Percentiles rank a stretch among this genome's conserved stretches.
phyloP scores from a whole-genome alignment of 352 stramenopile species.

The Phytophthora citrophthora region DNA sequence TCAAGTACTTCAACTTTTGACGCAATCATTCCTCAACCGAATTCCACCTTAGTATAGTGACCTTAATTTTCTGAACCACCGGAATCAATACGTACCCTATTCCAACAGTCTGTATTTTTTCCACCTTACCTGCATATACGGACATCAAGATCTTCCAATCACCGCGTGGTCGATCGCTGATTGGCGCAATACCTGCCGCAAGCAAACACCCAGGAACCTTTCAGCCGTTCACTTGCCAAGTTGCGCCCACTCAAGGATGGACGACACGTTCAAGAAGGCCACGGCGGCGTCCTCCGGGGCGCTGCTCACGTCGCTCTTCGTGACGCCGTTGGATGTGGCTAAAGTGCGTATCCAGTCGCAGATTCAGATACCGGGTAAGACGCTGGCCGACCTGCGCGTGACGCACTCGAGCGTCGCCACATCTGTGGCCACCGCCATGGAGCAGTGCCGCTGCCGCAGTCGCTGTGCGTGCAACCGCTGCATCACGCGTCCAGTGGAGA shows the following conservation, averaged over 20 bases:
- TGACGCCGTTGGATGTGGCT: slow-evolving; percentile 83
- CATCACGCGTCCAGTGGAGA: slow-evolving; percentile 57
- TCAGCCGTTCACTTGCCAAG: slow-evolving; percentile 18
- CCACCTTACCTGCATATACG: no score
- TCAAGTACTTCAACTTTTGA: slow-evolving; percentile 20
- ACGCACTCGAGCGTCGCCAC: slow-evolving; percentile 22
- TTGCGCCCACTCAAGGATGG: slow-evolving; percentile 9
- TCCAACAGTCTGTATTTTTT: background rate
- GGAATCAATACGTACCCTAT: background rate
- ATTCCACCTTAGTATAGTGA: slow-evolving; percentile 6
- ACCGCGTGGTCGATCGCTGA: slow-evolving; percentile 20
- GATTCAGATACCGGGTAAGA: slow-evolving; percentile 37
- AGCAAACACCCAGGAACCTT: background rate
- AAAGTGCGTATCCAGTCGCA: slow-evolving; percentile 86
- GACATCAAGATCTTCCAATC: slow-evolving; percentile 25
- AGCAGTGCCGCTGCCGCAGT: slow-evolving; percentile 56
- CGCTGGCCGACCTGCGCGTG: slow-evolving; percentile 21
- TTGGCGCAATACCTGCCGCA: slow-evolving; percentile 32
- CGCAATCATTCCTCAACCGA: slow-evolving; percentile 17
- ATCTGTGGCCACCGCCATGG: slow-evolving; percentile 24
- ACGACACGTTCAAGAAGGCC: slow-evolving; percentile 73
- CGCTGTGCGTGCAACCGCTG: slow-evolving; percentile 62
- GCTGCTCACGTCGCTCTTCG: slow-evolving; percentile 83
- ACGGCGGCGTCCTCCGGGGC: slow-evolving; percentile 69
- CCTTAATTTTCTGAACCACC: slow-evolving; percentile 8